These are phyloP conservation scores for Amanita muscaria DNA, from an alignment of 768 basidiomycete genomes.

Conservation along the genomic window DNA sequence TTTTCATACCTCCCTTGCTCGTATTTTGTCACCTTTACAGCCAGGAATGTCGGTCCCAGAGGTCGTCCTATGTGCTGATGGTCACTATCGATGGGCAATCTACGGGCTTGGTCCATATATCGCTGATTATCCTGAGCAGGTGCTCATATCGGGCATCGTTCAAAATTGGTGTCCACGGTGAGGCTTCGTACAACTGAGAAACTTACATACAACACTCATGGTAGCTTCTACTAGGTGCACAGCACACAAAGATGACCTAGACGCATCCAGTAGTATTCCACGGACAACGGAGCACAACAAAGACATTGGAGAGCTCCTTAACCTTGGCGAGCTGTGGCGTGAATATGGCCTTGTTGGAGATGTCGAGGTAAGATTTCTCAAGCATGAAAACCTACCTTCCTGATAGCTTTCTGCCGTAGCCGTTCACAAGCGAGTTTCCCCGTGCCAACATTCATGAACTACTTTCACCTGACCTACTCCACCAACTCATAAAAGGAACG, in stretches of 20 bases:
- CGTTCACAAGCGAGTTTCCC: conserved; percentile 25
- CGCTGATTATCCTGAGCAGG: conserved; percentile 30
- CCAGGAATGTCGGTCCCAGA: conserved; percentile 21
- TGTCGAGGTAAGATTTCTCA: conserved; percentile 19
- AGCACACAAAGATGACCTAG: conserved; percentile 15
- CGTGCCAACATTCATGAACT: conserved; percentile 28
- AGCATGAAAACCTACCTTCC: background rate
- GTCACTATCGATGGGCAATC: conserved; percentile 20
- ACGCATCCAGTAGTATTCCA: conserved; percentile 10
- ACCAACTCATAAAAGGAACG: conserved; percentile 33
- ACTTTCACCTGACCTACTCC: conserved; percentile 26
- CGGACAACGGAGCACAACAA: conserved; percentile 18
- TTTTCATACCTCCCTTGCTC: conserved; percentile 20
- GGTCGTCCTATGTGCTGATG: conserved; percentile 20
- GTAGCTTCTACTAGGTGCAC: conserved; percentile 12
- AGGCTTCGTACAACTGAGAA: background rate
- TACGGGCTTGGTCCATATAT: conserved; percentile 27
- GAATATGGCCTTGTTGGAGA: conserved; percentile 25
- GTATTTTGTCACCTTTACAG: conserved; percentile 16
- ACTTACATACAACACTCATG: conserved; percentile 1
- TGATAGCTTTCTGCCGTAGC: conserved; percentile 13
- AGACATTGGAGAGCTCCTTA: conserved; percentile 17
- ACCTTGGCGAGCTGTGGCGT: conserved; percentile 23
- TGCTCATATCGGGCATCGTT: conserved; percentile 21
- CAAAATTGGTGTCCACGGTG: conserved; percentile 23